Evolutionary conservation across 345 rosid species (phyloP).

Genomic region (Aquilaria sinensis): DNA sequence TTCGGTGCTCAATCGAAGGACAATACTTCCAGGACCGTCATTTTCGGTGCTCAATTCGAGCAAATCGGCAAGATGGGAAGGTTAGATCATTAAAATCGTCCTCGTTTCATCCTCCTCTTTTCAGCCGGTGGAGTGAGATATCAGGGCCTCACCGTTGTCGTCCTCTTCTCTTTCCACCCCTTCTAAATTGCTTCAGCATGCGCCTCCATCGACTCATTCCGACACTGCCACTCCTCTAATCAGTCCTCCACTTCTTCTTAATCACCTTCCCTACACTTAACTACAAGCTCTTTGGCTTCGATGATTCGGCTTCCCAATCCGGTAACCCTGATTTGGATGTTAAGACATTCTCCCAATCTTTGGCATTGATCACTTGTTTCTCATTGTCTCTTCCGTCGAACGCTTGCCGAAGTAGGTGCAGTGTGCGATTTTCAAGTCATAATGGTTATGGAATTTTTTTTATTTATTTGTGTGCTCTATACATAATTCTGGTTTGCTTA

Average conservation of each 20-base stretch:
- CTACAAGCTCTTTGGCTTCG: constrained; percentile 82
- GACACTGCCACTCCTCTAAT: constrained; percentile 31
- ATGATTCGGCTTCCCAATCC: constrained; percentile 36
- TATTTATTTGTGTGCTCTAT: constrained; percentile 63
- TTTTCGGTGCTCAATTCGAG: too few species aligned
- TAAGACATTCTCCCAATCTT: background rate
- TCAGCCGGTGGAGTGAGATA: constrained; percentile 57
- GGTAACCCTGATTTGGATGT: constrained; percentile 10
- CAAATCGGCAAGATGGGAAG: too few species aligned
- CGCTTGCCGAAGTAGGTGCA: constrained; percentile 76
- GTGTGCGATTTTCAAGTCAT: constrained; percentile 39
- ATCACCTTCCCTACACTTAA: constrained; percentile 71
- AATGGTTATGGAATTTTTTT: constrained; percentile 35
- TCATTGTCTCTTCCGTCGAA: constrained; percentile 73
- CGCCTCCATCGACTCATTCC: constrained; percentile 54
- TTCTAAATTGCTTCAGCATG: constrained; percentile 57
- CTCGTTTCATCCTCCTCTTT: constrained; percentile 62
- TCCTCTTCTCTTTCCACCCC: constrained; percentile 57
- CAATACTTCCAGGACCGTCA: too few species aligned
- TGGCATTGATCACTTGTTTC: constrained; percentile 57
- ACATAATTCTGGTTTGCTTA: constrained; percentile 78
- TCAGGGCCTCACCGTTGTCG: constrained; percentile 54
- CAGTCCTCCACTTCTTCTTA: constrained; percentile 60
- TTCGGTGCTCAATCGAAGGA: too few species aligned
- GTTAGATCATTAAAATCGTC: background rate